A percentile compares a stretch with the other conserved stretches of the same genome.
Evolutionary conservation across 2,329 filamentous ascomycete genomes (phyloP).

Genomic region (Neonectria coccinea): DNA sequence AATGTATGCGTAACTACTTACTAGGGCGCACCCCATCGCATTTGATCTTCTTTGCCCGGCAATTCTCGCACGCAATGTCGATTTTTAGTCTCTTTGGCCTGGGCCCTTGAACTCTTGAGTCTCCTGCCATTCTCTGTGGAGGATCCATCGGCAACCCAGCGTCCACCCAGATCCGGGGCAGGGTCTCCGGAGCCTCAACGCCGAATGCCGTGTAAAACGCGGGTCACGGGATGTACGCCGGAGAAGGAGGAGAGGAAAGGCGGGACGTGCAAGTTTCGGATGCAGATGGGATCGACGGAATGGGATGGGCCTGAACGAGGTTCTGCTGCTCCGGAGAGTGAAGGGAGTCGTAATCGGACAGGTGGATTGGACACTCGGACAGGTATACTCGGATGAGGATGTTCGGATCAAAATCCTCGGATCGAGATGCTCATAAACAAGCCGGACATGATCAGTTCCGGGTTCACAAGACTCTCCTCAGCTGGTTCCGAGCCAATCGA

Average conservation of each 20-base stretch:
- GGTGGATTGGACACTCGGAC: conserved; percentile 4
- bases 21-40: conserved; percentile 56
- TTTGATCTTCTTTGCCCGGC: conserved; percentile 56
- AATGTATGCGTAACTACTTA: conserved; percentile 30
- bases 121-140: conserved; percentile 18
- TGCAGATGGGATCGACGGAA: neutral
- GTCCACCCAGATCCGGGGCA: neutral
- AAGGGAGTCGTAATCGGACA: conserved; percentile 11
- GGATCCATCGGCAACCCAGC: conserved; percentile 27
- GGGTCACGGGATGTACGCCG: neutral
- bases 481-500: conserved; percentile 29
- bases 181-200: neutral
- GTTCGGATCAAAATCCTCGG: conserved; percentile 1
- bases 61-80: conserved; percentile 57
- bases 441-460: neutral
- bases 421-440: neutral
- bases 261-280: neutral
- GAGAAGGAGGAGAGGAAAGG: neutral
- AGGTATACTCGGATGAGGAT: neutral
- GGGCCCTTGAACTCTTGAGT: conserved; percentile 20
- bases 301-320: neutral
- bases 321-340: neutral
- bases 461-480: neutral
- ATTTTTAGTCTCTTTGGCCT: conserved; percentile 56
- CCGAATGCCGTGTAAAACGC: neutral